A percentile compares a stretch with the other conserved stretches of the same genome.
Conservation (phyloP, 208 protist genomes). For the Leishmania turanica region DNA sequence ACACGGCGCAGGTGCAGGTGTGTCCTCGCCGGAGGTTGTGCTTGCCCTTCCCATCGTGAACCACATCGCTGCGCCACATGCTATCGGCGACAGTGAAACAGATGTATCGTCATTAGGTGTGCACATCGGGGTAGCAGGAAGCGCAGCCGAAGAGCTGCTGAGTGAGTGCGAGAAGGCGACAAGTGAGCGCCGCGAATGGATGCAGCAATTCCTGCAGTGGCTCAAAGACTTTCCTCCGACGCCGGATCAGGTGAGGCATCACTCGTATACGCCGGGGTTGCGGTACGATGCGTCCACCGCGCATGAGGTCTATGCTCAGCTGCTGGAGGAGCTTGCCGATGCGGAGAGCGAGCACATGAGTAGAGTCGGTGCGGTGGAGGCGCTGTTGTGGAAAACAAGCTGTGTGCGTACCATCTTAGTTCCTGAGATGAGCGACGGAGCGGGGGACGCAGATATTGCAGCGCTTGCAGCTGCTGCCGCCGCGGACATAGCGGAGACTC, state of each 20-base stretch:
- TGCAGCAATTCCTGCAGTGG: background rate
- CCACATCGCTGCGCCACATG: background rate
- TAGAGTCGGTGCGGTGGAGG: conserved; percentile 1
- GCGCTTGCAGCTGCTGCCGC: background rate
- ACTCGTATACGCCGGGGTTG: too few species aligned
- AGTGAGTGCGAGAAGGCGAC: background rate
- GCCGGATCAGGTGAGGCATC: too few species aligned
- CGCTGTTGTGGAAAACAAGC: background rate
- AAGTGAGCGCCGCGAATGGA: background rate
- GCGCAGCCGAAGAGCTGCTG: background rate
- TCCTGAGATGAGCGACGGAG: background rate
- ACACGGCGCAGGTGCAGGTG: conserved; percentile 1
- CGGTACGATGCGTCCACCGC: background rate
- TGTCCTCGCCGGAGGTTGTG: background rate
- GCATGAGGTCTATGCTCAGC: background rate
- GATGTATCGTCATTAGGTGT: background rate
- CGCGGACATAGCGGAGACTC: background rate
- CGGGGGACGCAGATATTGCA: background rate
- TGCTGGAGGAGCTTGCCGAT: background rate
- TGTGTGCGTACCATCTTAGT: background rate
- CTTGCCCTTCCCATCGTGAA: background rate
- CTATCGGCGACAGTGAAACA: background rate
- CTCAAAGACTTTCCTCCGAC: conserved; percentile 1
- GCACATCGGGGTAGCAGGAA: background rate
- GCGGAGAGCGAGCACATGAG: background rate